Evolutionary conservation across 495 filamentous ascomycete species (phyloP).

Genomic region (Hypoxylon lienhwacheense): DNA sequence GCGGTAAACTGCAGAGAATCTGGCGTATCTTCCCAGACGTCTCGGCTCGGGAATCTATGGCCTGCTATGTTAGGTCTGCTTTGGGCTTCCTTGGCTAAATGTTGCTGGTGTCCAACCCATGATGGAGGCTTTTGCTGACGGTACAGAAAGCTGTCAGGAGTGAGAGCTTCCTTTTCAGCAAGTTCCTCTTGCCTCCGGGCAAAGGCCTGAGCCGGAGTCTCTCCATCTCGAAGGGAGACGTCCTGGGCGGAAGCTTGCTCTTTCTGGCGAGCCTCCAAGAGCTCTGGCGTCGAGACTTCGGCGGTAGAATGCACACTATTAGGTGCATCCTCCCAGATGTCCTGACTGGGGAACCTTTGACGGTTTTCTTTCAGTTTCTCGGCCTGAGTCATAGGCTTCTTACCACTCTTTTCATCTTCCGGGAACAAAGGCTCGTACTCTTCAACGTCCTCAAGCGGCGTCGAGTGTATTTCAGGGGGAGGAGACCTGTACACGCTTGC

Average conservation of each 20-base stretch:
- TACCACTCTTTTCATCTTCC: constrained; percentile 69
- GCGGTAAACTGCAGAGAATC: constrained; percentile 80
- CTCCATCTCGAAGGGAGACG: constrained; percentile 41
- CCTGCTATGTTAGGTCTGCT: constrained; percentile 54
- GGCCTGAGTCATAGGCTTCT: constrained; percentile 48
- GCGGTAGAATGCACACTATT: constrained; percentile 81
- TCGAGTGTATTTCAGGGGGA: constrained; percentile 55
- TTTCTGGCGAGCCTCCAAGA: constrained; percentile 49
- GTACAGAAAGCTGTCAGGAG: constrained; percentile 47
- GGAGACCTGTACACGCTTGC: constrained; percentile 56
- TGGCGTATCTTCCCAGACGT: constrained; percentile 96
- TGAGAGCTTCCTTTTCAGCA: constrained; percentile 51
- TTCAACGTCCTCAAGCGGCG: constrained; percentile 84
- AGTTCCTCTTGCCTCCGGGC: constrained; percentile 58
- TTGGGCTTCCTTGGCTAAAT: constrained; percentile 44
- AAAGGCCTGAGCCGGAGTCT: constrained; percentile 57
- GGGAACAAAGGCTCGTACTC: constrained; percentile 96
- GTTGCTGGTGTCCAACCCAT: constrained; percentile 48
- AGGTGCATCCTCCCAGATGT: constrained; percentile 97
- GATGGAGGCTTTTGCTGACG: constrained; percentile 53
- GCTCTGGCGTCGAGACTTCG: constrained; percentile 80
- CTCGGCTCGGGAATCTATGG: constrained; percentile 86
- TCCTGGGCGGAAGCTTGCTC: constrained; percentile 19
- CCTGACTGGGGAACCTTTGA: constrained; percentile 87
- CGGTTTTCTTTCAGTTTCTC: constrained; percentile 58